phyloP scores from a whole-genome alignment of 805 yeast species.

The Isabelozyma gotoi region DNA sequence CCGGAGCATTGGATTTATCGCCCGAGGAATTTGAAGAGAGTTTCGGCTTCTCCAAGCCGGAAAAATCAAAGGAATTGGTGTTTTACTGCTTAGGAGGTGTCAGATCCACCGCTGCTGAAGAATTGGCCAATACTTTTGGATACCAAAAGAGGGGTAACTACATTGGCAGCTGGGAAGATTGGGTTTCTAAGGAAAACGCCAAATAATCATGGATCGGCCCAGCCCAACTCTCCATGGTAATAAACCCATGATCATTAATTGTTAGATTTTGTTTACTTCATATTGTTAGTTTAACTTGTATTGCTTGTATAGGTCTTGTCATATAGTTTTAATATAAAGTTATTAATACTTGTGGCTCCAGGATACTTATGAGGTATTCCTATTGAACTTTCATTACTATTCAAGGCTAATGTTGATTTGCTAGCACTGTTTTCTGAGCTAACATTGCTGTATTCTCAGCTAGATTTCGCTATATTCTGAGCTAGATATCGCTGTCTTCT shows the following conservation, averaged over 20 bases:
- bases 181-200: slow-evolving; percentile 50
- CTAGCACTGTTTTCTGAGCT: too few species aligned
- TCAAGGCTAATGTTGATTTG: too few species aligned
- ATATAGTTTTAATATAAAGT: slow-evolving; percentile 3
- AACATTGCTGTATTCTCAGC: too few species aligned
- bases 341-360: not conserved
- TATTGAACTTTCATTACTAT: too few species aligned
- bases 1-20: slow-evolving; percentile 84
- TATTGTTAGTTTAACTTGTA: not conserved
- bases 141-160: slow-evolving; percentile 83
- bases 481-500: too few species aligned
- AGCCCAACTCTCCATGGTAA: too few species aligned
- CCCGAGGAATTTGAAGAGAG: slow-evolving; percentile 77
- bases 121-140: slow-evolving; percentile 87
- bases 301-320: slow-evolving; percentile 4
- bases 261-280: not conserved
- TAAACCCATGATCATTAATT: not conserved
- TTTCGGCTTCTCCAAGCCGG: slow-evolving; percentile 83
- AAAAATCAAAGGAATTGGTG: slow-evolving; percentile 65
- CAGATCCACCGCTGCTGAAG: slow-evolving; percentile 87
- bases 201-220: not conserved
- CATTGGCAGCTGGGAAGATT: slow-evolving; percentile 83
- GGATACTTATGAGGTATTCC: too few species aligned
- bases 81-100: slow-evolving; percentile 94
- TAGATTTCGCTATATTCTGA: too few species aligned